phyloP scores from a whole-genome alignment of 1,284 basidiomycete genomes.

The Microbotryomycetes sp. region DNA sequence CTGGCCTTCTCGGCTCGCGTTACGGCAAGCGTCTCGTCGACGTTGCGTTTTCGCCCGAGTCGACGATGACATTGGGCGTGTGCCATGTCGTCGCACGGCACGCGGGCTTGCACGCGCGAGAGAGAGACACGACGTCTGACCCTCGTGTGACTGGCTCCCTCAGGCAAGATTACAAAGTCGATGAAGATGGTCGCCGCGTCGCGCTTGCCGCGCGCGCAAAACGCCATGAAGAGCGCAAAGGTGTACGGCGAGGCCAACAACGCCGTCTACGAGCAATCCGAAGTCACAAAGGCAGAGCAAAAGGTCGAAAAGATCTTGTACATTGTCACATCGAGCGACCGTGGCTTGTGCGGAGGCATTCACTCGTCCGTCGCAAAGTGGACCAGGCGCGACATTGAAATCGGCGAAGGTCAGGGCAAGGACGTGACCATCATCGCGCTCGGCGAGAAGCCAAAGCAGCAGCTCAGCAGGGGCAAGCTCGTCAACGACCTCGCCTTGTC shows the following conservation, averaged over 20 bases:
- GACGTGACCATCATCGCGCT: conserved; percentile 64
- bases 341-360: conserved; percentile 99
- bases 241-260: conserved; percentile 68
- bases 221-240: conserved; percentile 90
- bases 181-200: conserved; percentile 98
- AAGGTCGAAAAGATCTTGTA: conserved; percentile 62
- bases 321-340: conserved; percentile 92
- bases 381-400: conserved; percentile 58
- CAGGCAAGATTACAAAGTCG: conserved; percentile 53
- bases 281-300: conserved; percentile 30
- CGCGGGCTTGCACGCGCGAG: too few relatives aligned
- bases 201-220: conserved; percentile 63
- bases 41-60: background rate
- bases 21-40: background rate
- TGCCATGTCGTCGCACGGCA: too few relatives aligned
- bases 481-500: conserved; percentile 67
- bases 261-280: conserved; percentile 40
- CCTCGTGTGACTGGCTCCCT: too few relatives aligned
- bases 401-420: conserved; percentile 47
- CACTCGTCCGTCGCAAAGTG: conserved; percentile 94
- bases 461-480: conserved; percentile 54
- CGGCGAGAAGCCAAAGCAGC: conserved; percentile 96
- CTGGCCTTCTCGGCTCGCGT: background rate
- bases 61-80: conserved; percentile 55
- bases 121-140: too few relatives aligned